Conservation (phyloP, 768 basidiomycete genomes). For the Cystobasidium onofrii region DNA sequence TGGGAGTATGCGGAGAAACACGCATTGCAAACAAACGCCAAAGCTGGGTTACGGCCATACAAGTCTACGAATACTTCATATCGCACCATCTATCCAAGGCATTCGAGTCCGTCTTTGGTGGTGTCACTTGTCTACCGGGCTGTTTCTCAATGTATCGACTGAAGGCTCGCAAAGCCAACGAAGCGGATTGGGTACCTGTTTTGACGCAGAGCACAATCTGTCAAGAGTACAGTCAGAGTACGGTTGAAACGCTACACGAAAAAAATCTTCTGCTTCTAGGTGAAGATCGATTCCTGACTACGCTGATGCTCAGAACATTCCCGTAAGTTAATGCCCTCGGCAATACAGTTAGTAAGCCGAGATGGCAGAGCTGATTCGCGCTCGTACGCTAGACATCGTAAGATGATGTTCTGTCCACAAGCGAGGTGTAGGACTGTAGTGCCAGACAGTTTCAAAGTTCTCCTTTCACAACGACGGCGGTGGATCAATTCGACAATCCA, state of each 20-base stretch:
- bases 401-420: conserved; percentile 99
- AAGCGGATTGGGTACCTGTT: conserved; percentile 95
- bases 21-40: conserved; percentile 96
- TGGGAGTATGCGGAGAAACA: conserved; percentile 98
- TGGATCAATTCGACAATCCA: conserved; percentile 99
- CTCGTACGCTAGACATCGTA: conserved; percentile 56
- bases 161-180: conserved; percentile 76
- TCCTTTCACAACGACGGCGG: conserved; percentile 90
- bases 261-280: conserved; percentile 93
- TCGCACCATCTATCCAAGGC: conserved; percentile 97
- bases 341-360: no score
- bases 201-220: conserved; percentile 96
- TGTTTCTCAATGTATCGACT: conserved; percentile 99
- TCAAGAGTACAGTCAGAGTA: conserved; percentile 88
- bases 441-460: conserved; percentile 84
- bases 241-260: conserved; percentile 89
- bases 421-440: conserved; percentile 90
- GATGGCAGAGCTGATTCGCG: not conserved
- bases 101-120: conserved; percentile 97
- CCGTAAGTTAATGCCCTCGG: conserved; percentile 47
- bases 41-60: conserved; percentile 97
- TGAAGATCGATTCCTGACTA: conserved; percentile 97
- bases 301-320: conserved; percentile 89
- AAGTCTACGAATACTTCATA: conserved; percentile 98
- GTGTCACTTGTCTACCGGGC: conserved; percentile 97